These are phyloP conservation scores for Candida ovalis DNA, from an alignment of 805 yeast species.

Conservation along the genomic window DNA sequence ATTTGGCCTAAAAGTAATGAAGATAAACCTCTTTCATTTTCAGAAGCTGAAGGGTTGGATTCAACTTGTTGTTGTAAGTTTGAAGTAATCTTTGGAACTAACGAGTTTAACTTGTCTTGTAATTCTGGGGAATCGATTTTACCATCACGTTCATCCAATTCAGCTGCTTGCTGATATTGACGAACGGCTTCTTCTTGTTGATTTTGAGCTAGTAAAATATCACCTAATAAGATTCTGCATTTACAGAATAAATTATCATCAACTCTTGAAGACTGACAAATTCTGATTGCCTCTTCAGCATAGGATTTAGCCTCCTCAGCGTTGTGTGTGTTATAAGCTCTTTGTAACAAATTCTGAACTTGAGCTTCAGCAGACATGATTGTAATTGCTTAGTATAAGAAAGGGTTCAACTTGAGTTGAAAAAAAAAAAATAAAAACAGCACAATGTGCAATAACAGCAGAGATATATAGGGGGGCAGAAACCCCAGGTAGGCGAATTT, in stretches of 20 bases:
- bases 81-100: constrained; percentile 20
- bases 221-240: constrained; percentile 27
- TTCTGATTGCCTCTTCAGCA: constrained; percentile 17
- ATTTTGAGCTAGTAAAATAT: constrained; percentile 22
- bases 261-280: constrained; percentile 18
- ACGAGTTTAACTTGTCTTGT: constrained; percentile 23
- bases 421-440: background rate
- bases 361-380: constrained; percentile 5
- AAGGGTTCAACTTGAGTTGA: background rate
- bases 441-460: no score
- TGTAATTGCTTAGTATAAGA: background rate
- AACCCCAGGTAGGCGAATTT: background rate
- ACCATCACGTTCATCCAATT: constrained; percentile 31
- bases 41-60: constrained; percentile 16
- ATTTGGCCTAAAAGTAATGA: constrained; percentile 27
- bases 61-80: constrained; percentile 23
- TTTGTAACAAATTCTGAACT: constrained; percentile 19
- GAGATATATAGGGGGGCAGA: no score
- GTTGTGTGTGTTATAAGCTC: constrained; percentile 13
- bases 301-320: constrained; percentile 15
- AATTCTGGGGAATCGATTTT: constrained; percentile 30
- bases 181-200: constrained; percentile 24
- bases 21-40: constrained; percentile 29
- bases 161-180: constrained; percentile 28
- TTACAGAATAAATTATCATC: constrained; percentile 27